These are phyloP conservation scores for Cladosporium sp. DNA, from an alignment of 2,329 filamentous ascomycete genomes.

Conservation along the genomic window DNA sequence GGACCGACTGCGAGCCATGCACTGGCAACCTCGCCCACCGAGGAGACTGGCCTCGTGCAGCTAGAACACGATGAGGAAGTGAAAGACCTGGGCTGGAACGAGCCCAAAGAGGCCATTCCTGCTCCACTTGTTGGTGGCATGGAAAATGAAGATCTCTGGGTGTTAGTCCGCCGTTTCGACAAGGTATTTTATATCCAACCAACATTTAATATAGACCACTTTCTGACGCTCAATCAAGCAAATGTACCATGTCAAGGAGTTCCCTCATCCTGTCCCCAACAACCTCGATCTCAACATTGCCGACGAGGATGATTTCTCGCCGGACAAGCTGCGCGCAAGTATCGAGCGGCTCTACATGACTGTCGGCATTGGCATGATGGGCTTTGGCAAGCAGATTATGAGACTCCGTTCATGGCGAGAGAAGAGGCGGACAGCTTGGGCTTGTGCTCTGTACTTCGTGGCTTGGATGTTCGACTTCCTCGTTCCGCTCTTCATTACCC, in stretches of 20 bases:
- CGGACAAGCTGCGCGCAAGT: slow-evolving; percentile 77
- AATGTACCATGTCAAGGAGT: slow-evolving; percentile 72
- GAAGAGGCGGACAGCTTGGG: slow-evolving; percentile 65
- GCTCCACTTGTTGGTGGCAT: slow-evolving; percentile 67
- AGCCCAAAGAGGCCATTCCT: slow-evolving; percentile 57
- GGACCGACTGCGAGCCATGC: slow-evolving; percentile 51
- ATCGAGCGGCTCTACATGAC: slow-evolving; percentile 82
- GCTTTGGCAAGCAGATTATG: slow-evolving; percentile 71
- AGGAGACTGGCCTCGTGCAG: slow-evolving; percentile 51
- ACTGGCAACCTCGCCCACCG: slow-evolving; percentile 49
- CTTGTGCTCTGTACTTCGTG: slow-evolving; percentile 61
- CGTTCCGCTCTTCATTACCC: slow-evolving; percentile 60
- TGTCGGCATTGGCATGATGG: slow-evolving; percentile 67
- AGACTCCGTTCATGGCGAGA: slow-evolving; percentile 81
- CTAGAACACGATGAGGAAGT: slow-evolving; percentile 54
- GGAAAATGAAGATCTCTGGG: slow-evolving; percentile 72
- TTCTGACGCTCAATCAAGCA: slow-evolving; percentile 45
- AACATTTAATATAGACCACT: neutral
- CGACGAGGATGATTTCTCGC: slow-evolving; percentile 81
- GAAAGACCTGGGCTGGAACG: slow-evolving; percentile 70
- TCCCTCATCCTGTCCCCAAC: slow-evolving; percentile 61
- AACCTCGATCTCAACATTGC: slow-evolving; percentile 78
- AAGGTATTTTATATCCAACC: slow-evolving; percentile 53
- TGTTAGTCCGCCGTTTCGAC: slow-evolving; percentile 71
- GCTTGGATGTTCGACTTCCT: slow-evolving; percentile 77